Base-by-base conservation (phyloP, 345 rosid species). In the Camelina sativa region DNA sequence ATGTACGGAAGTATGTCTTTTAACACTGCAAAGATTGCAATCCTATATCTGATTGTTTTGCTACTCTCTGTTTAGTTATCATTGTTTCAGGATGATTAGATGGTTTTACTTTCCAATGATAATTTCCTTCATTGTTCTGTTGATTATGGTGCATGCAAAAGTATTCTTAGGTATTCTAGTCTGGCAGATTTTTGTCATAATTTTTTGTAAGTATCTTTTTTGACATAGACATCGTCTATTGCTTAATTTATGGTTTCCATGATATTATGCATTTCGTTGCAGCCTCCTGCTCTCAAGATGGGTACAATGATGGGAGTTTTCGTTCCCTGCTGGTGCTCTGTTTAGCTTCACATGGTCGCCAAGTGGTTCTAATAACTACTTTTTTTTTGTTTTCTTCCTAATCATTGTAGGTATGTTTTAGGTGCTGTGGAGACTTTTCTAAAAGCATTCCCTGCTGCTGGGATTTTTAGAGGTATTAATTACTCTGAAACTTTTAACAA, bases 231-330 rank as follows among this genome's bases (percentile, higher is more conserved):
- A 48, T 74, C 63, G 66, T 52, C 17, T 5, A 17, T 59, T 19
- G 20, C 58, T 72, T 32, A 66, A 58, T 65, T 72, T 43, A 43
- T 66, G 20, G 28, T 28, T 48, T 52, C 58, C 81, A 74, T 20
- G 32, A 62, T 68, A 73, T 69, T 74, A 71, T 79, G 69, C 75
- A 55, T 71, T 52, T 79, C 67, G 60, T 57, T 86, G 89, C 93
- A 96, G 98, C 78, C 82, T 60, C n/a, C n/a, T n/a, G n/a, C n/a
- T n/a, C 73, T 84, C 73, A 92, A 96, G 87, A 67, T 92, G 85
- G 96, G 98, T 34, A 96, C 99, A 30, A 37, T 96, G 97, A 96
- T 96, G 98, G 99, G 99, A 69, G 99, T 96, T 63, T 96, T 96
- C 56, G 81, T 96, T 61, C 99, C 99, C 23, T 96, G 99, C 85